Evolutionary conservation across 2,329 filamentous ascomycete species (phyloP), one percentile per base, ranked within the genome.

Genomic region (Arthrobotrys conoides): DNA sequence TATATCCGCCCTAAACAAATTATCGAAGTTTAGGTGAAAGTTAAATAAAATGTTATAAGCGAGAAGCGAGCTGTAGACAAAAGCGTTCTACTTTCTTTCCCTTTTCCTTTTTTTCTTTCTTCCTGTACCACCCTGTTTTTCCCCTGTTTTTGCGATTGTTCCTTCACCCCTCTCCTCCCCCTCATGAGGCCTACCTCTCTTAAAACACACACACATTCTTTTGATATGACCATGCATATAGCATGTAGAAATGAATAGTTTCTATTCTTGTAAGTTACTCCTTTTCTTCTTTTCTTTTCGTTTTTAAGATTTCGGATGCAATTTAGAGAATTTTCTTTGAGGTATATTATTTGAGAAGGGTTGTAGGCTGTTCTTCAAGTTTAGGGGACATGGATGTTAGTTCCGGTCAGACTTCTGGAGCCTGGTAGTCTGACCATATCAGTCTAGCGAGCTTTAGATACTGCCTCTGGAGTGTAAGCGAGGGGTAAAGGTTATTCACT

Each of bases 1-100:
- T 36, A 41, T 44, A 51, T 67, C 53, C 3, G 30, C 44, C 4
- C 63, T 73, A 1, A 66, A 57, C 18, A 76, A 76, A 66, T 48
- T 71, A 48, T 75, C 66, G 66, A 78, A 80, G 69, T 57, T 67
- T 46, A 65, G 70, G 53, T 75, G 30, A 51, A 72, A 1, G n/a
- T n/a, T 2, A 10, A 30, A 53, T 18, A n/a, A 46, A 46, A 27
- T 41, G 14, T n/a, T 27, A 8, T 27, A n/a, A 27, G 55, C 30
- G 33, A n/a, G 41, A 20, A 61, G 36, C 57, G 20, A 36, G 22
- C 27, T 57, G 22, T 59, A 59, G 48, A 55, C n/a, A 57, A 68
- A 30, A 55, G 38, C 49, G 22, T 38, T 53, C n/a, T 0, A 20
- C 6, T 30, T 41, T 6, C 20, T 30, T 20, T 18, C 9, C n/a